Evolutionary conservation across 2,329 filamentous ascomycete species (phyloP).

Genomic region (Ceratocystis variospora): DNA sequence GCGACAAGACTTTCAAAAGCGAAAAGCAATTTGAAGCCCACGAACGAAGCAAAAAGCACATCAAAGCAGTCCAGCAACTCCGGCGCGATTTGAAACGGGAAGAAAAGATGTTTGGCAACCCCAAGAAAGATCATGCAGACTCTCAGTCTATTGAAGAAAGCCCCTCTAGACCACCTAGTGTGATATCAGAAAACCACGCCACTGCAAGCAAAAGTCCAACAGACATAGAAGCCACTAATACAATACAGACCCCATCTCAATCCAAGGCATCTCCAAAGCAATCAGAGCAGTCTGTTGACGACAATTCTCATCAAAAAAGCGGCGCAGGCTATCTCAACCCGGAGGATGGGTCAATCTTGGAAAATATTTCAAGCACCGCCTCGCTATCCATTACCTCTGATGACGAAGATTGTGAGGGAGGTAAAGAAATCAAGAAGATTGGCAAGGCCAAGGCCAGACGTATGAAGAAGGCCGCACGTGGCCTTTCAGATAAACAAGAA

Average conservation of each 20-base stretch:
- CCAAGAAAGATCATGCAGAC: background rate
- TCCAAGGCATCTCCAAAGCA: background rate
- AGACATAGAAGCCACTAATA: background rate
- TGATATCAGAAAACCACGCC: background rate
- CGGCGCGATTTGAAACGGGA: slow-evolving; percentile 73
- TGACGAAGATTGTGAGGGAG: background rate
- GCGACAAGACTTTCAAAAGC: slow-evolving; percentile 72
- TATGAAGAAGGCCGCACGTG: slow-evolving; percentile 22
- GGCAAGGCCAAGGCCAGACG: slow-evolving; percentile 17
- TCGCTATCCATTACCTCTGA: background rate
- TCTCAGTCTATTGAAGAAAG: background rate
- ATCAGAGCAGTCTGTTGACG: background rate
- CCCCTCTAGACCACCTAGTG: background rate
- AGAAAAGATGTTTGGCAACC: slow-evolving; percentile 33
- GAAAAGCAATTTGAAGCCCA: slow-evolving; percentile 84
- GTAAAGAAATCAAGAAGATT: slow-evolving; percentile 7
- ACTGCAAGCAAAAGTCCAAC: background rate
- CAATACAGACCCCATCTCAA: background rate
- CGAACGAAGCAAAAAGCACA: slow-evolving; percentile 92
- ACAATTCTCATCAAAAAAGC: background rate
- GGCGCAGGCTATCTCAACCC: background rate
- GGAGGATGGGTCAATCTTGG: too few relatives aligned
- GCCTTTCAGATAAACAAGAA: slow-evolving; percentile 27
- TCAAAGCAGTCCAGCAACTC: slow-evolving; percentile 70
- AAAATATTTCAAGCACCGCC: background rate